Percentiles rank a stretch among this genome's conserved stretches.
These are phyloP conservation scores for Penicilliopsis zonata DNA, from an alignment of 495 filamentous ascomycete genomes.

Conservation along the genomic window DNA sequence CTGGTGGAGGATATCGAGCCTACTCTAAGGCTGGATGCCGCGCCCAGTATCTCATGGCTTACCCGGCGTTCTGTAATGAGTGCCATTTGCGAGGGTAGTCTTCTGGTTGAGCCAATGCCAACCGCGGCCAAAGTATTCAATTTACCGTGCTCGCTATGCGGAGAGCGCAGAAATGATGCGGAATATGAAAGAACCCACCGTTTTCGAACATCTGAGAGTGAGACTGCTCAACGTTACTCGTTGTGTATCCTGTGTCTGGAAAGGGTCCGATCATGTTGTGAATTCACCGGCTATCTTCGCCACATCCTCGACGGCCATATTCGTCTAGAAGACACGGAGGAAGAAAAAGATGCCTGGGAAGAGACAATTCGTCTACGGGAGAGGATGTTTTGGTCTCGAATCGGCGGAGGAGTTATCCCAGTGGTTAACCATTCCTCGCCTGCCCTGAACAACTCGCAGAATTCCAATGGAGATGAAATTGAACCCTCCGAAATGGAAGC, in stretches of 20 bases:
- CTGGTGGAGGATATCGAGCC: conserved; percentile 89
- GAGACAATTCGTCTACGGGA: conserved; percentile 82
- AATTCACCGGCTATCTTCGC: conserved; percentile 82
- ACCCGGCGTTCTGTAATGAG: conserved; percentile 71
- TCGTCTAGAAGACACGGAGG: conserved; percentile 60
- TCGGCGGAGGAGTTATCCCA: conserved; percentile 82
- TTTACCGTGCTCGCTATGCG: conserved; percentile 79
- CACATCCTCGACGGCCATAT: conserved; percentile 85
- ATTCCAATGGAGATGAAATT: neutral
- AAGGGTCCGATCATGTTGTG: conserved; percentile 76
- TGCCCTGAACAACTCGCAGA: neutral
- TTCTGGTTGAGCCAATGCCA: conserved; percentile 82
- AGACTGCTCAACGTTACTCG: conserved; percentile 77
- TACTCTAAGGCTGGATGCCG: conserved; percentile 74
- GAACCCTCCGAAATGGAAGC: neutral
- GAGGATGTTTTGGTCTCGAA: conserved; percentile 89
- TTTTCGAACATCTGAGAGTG: conserved; percentile 76
- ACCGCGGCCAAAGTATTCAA: conserved; percentile 42
- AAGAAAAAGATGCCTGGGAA: conserved; percentile 80
- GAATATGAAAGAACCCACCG: conserved; percentile 69
- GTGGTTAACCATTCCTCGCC: conserved; percentile 20
- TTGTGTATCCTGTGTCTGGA: conserved; percentile 78
- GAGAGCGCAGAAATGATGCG: conserved; percentile 61
- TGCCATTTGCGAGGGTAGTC: conserved; percentile 72
- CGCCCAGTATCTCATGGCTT: conserved; percentile 88